These are phyloP conservation scores for Marchantia paleacea DNA, from an alignment of 225 moss, liverwort and hornwort species.

Conservation along the genomic window DNA sequence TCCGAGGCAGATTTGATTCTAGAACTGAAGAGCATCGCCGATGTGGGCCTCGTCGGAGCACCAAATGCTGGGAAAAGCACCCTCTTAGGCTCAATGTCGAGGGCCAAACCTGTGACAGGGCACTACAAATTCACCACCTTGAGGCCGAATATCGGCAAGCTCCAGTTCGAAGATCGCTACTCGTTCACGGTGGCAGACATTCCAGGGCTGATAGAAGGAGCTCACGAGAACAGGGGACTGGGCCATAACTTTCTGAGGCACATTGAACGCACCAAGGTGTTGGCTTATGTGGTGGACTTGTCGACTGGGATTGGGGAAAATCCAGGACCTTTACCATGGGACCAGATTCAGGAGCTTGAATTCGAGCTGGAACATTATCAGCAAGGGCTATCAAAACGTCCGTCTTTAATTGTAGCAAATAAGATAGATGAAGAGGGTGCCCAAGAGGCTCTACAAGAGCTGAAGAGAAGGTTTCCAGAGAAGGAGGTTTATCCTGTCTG, in stretches of 20 bases:
- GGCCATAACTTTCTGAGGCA: conserved; percentile 94
- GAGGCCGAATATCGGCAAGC: conserved; percentile 87
- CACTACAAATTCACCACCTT: conserved; percentile 93
- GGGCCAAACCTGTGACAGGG: conserved; percentile 73
- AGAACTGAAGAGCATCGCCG: conserved; percentile 85
- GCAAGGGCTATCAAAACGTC: conserved; percentile 61
- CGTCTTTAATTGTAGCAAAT: conserved; percentile 77
- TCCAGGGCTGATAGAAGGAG: conserved; percentile 83
- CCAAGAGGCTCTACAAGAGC: conserved; percentile 52
- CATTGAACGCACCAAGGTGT: conserved; percentile 83
- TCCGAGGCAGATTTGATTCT: conserved; percentile 80
- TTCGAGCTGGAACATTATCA: conserved; percentile 81
- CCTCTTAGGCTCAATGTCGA: conserved; percentile 77
- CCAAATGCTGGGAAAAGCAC: conserved; percentile 97
- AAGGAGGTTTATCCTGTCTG: conserved; percentile 76
- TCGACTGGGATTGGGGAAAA: conserved; percentile 71
- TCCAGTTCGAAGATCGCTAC: conserved; percentile 79
- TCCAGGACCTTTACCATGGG: conserved; percentile 78
- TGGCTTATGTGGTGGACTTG: conserved; percentile 89
- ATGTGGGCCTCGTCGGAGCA: conserved; percentile 90
- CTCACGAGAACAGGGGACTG: conserved; percentile 76
- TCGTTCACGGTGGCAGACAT: conserved; percentile 87
- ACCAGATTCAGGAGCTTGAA: conserved; percentile 76
- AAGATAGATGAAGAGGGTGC: conserved; percentile 92
- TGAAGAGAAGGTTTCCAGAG: conserved; percentile 53